Base-by-base conservation (phyloP, 352 stramenopile genomes). In the Phytophthora nicotianae region DNA sequence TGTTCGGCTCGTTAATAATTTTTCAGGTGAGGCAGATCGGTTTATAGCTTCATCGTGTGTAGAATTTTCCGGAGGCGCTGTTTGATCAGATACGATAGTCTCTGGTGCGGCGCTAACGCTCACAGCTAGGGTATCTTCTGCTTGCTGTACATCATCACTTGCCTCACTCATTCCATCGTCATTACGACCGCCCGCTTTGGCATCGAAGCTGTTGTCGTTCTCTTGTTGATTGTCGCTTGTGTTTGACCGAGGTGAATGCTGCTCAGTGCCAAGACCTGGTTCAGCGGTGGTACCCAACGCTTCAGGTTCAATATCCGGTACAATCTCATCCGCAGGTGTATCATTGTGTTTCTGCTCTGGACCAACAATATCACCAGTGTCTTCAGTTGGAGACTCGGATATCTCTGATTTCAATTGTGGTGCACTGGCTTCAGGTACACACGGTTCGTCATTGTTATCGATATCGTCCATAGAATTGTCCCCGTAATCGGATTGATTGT, bases 181-280 rank as follows among this genome's bases (percentile, higher is more conserved):
- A 20, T 20, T 21, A 40, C 27, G 19, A 62, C 53, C 48, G 19
- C 65, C 41, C 20, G 40, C 58, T 26, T 79, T 73, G 5, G 58
- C 74, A 57, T 83, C 70, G 58, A 84, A 82, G 41, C 64, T 78
- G 54, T 81, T 85, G 16, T 83, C 75, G 43, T 86, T 80, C 8
- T 85, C 53, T 10, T 42, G 54, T 37, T 50, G 59, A 17, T 65
- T 70, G 35, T 55, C 27, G 32, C 26, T 62, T 38, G 7, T 24
- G 9, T 52, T 47, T 48, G 54, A 51, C 19, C 42, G 48, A 46
- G 42, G 19, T 24, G 55, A 59, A 14, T 40, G 40, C 38, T 65
- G 49, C 4, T 58, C 41, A n/a, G 9, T 41, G 16, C 29, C 27
- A 8, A 37, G n/a, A 16, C n/a, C 21, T 11, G 35, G 5, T 2